These are phyloP conservation scores for Pluteus cervinus DNA, from an alignment of 768 basidiomycete genomes.

Conservation along the genomic window DNA sequence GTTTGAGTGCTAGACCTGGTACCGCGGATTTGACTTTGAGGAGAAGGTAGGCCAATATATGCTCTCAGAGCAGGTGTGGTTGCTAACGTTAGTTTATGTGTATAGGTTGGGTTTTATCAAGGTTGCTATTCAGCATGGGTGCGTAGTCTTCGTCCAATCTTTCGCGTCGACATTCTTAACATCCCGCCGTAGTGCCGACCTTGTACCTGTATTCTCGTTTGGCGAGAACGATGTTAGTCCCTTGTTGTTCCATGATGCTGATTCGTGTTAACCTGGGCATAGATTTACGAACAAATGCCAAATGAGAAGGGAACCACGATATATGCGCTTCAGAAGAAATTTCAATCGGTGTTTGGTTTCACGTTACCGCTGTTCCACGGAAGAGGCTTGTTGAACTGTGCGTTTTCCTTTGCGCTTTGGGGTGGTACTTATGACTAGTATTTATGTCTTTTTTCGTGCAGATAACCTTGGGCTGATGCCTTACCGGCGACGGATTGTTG, in stretches of 20 bases:
- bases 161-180: not conserved
- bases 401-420: constrained; percentile 14
- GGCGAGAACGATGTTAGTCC: constrained; percentile 91
- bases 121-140: constrained; percentile 87
- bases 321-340: constrained; percentile 82
- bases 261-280: constrained; percentile 3
- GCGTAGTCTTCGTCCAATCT: constrained; percentile 14
- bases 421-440: not conserved
- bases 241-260: constrained; percentile 1
- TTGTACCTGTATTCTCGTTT: constrained; percentile 97
- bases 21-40: constrained; percentile 86
- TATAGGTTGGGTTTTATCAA: constrained; percentile 91
- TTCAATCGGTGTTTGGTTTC: constrained; percentile 91
- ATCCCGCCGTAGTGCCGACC: constrained; percentile 92
- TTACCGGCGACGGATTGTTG: constrained; percentile 91
- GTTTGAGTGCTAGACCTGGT: constrained; percentile 90
- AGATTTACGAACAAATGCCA: constrained; percentile 98
- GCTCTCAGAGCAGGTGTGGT: not conserved
- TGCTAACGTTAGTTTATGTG: not conserved
- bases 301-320: constrained; percentile 90
- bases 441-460: constrained; percentile 20
- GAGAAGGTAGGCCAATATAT: constrained; percentile 43
- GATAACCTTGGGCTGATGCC: constrained; percentile 96
- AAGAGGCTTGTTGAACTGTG: constrained; percentile 90
- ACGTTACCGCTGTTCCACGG: constrained; percentile 98